Conservation (phyloP, 768 basidiomycete genomes). For the Termitomyces sp. region DNA sequence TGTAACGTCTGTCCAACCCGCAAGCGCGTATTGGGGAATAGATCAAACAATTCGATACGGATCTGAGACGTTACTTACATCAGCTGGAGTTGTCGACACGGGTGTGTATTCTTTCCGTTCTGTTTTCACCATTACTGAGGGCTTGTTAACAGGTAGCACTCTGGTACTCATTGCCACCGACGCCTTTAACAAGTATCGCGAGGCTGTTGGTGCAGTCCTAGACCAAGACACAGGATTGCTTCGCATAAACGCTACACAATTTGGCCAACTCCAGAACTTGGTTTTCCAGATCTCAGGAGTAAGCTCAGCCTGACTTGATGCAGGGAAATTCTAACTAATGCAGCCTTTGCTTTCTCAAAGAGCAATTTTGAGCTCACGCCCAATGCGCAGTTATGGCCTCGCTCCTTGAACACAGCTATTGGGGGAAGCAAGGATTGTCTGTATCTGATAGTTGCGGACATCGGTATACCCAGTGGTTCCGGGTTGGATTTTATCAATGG, state of each 20-base stretch:
- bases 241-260: slow-evolving; percentile 46
- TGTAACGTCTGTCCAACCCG: slow-evolving; percentile 41
- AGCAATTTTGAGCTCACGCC: slow-evolving; percentile 33
- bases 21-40: slow-evolving; percentile 55
- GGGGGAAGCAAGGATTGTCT: slow-evolving; percentile 25
- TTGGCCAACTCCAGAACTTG: slow-evolving; percentile 45
- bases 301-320: slow-evolving; percentile 43
- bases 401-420: slow-evolving; percentile 26
- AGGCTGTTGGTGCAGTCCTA: slow-evolving; percentile 39
- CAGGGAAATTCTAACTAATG: slow-evolving; percentile 28
- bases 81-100: slow-evolving; percentile 62
- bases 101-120: slow-evolving; percentile 21
- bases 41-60: slow-evolving; percentile 54
- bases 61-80: slow-evolving; percentile 33
- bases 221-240: slow-evolving; percentile 48
- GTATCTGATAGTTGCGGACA: slow-evolving; percentile 31
- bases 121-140: not conserved
- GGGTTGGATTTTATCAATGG: slow-evolving; percentile 57
- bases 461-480: slow-evolving; percentile 34
- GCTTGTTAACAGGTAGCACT: slow-evolving; percentile 36
- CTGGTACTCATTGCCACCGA: slow-evolving; percentile 44
- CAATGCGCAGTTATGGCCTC: slow-evolving; percentile 35
- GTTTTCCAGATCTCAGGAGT: slow-evolving; percentile 50
- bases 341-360: slow-evolving; percentile 14
- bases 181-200: slow-evolving; percentile 39